Base-by-base conservation (phyloP, 371 early-diverging fungal species). In the Mortierella polycephala region DNA sequence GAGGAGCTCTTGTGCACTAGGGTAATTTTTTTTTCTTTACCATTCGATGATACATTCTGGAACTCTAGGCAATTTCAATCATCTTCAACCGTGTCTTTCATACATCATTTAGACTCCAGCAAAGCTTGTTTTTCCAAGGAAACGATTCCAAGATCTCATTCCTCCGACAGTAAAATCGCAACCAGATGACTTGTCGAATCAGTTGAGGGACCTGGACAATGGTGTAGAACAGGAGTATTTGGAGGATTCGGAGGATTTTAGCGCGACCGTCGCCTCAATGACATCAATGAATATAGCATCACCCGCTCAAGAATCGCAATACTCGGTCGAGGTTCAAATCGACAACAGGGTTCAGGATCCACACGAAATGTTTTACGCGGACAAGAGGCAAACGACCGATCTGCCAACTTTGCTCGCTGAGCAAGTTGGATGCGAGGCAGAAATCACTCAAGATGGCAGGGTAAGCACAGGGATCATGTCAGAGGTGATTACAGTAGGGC, bases 371-470 rank as follows among this genome's bases (percentile, higher is more conserved):
- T 70, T 58, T 23, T 75, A 70, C 40, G 59, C 70, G 3, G 66
- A 65, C 50, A 66, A 61, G 40, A 46, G 42, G 14, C 71, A 75
- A 57, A 70, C 54, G 44, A 54, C 20, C 12, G 71, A 71, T 37
- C 62, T 75, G 5, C 71, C 76, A 6, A 59, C 51, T 10, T 60
- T 75, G n/a, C 47, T 75, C 18, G 71, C 67, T 20, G 40, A 65
- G 39, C 30, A n/a, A 23, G 40, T 21, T 13, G 55, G 50, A 1
- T 75, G 76, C 20, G 46, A 20, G 14, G 66, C 67, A 11, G n/a
- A 37, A 10, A 18, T 75, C 18, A 59, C 67, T 2, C 41, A 23
- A 1, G 55, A 70, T 41, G 71, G 67, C 6, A 50, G 70, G 37
- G 76, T 75, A 75, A 21, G 57, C 39, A 0, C 37, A 18, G 16